Percentiles rank a stretch among this genome's conserved stretches.
These are phyloP conservation scores for Pyrenophora seminiperda DNA, from an alignment of 2,329 filamentous ascomycete species.

Conservation along the genomic window DNA sequence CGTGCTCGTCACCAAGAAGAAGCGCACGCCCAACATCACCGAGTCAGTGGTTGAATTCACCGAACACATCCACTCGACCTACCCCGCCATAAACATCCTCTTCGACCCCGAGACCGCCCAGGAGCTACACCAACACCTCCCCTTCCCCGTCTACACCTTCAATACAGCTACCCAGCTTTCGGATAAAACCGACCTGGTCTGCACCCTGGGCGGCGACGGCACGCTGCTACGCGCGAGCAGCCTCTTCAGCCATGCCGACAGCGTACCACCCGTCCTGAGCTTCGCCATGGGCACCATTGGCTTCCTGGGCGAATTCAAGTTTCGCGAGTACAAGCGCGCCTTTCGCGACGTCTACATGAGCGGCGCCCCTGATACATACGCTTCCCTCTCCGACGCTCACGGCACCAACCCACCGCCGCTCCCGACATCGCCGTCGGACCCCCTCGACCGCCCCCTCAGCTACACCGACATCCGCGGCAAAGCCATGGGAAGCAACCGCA, in stretches of 20 bases:
- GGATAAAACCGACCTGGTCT: slow-evolving; percentile 82
- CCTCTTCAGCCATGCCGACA: slow-evolving; percentile 78
- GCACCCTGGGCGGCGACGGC: slow-evolving; percentile 91
- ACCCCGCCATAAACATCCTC: slow-evolving; percentile 79
- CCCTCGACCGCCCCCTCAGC: slow-evolving; percentile 34
- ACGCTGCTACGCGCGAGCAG: slow-evolving; percentile 86
- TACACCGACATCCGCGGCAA: slow-evolving; percentile 81
- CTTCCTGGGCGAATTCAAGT: slow-evolving; percentile 96
- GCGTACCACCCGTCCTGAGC: slow-evolving; percentile 87
- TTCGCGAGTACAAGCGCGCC: slow-evolving; percentile 86
- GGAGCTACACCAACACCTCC: slow-evolving; percentile 70
- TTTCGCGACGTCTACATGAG: slow-evolving; percentile 94
- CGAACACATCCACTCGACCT: slow-evolving; percentile 75
- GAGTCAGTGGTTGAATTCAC: slow-evolving; percentile 63
- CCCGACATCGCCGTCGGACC: slow-evolving; percentile 68
- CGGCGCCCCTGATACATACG: slow-evolving; percentile 60
- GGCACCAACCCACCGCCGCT: slow-evolving; percentile 69
- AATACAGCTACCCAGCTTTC: slow-evolving; percentile 59
- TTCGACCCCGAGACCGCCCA: slow-evolving; percentile 78
- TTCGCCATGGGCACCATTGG: slow-evolving; percentile 98
- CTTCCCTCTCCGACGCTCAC: slow-evolving; percentile 67
- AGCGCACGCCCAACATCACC: slow-evolving; percentile 61
- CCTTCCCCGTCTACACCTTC: slow-evolving; percentile 65
- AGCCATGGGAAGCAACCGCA: slow-evolving; percentile 74
- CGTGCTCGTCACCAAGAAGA: slow-evolving; percentile 71